Percentiles rank a stretch among this genome's conserved stretches.
Evolutionary conservation across 805 yeast genomes (phyloP).

Genomic region (Kluyveromyces starmeri): DNA sequence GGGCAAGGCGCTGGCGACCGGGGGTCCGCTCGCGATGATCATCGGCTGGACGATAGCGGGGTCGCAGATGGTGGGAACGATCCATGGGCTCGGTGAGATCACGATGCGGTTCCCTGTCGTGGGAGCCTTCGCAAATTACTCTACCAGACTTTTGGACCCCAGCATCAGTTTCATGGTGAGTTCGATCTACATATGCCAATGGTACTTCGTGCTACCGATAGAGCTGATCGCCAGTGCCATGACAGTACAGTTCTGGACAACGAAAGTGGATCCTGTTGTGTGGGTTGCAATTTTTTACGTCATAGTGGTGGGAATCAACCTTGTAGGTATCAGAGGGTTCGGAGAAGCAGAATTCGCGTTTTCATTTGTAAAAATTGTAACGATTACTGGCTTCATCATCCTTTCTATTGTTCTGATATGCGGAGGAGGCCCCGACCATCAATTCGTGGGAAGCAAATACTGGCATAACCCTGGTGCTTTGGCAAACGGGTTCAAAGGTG

Average conservation of each 20-base stretch:
- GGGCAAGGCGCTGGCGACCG: conserved; percentile 40
- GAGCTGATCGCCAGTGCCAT: conserved; percentile 42
- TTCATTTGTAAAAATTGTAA: conserved; percentile 37
- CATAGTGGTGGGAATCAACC: conserved; percentile 34
- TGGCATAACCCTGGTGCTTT: conserved; percentile 49
- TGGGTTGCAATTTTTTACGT: conserved; percentile 40
- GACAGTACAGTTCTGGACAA: conserved; percentile 40
- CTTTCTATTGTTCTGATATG: conserved; percentile 38
- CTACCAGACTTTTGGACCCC: conserved; percentile 42
- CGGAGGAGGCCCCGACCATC: conserved; percentile 39
- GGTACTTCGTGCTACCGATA: conserved; percentile 40
- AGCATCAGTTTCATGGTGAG: conserved; percentile 49
- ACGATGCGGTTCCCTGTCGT: conserved; percentile 42
- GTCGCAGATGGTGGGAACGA: conserved; percentile 45
- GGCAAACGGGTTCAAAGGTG: conserved; percentile 52
- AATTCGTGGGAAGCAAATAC: conserved; percentile 38
- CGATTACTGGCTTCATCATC: conserved; percentile 42
- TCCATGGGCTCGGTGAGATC: conserved; percentile 42
- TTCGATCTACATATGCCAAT: conserved; percentile 42
- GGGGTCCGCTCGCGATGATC: conserved; percentile 46
- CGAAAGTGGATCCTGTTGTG: conserved; percentile 33
- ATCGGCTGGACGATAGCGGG: conserved; percentile 42
- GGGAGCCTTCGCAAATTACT: conserved; percentile 40
- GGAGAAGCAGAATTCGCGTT: conserved; percentile 44
- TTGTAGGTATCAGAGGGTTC: conserved; percentile 42